Evolutionary conservation across 129 eudicot genomes (phyloP), one percentile per base, ranked within the genome.

Genomic region (Kitagawia praeruptora): DNA sequence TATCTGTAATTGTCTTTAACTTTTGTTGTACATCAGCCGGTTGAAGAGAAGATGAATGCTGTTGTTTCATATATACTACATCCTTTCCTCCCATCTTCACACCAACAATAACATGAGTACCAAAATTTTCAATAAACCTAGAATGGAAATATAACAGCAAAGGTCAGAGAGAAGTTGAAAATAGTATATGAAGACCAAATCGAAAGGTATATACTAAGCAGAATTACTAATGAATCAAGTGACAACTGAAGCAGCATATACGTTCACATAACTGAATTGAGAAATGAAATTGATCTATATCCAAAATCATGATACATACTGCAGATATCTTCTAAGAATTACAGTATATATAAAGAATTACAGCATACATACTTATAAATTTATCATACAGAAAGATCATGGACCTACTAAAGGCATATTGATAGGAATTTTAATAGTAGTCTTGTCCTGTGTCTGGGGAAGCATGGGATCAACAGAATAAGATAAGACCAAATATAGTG

Each of bases 61-160:
- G 94, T 86, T 95, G 99, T 80, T 95, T 95, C 88, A 87, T 77
- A 78, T 86, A 95, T 71, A 95, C 86, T 70, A 95, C 99, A 85
- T 95, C 99, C 81, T 95, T 95, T 67, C 99, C 99, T 34, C 99
- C 99, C 99, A 95, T 95, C 91, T 92, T 92, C 38, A 92, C 84
- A 82, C 99, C 99, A 77, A 92, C 97, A 79, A 95, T 87, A 78
- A 94, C 78, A 84, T 92, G 99, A 61, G 99, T 95, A 56, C 99
- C 99, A 92, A 87, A 95, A 28, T 85, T 92, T 80, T 90, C 92
- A 84, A 95, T 92, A 79, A 95, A 95, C 89, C 99, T 95, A 83
- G 21, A 63, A 78, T 66, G 16, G 78, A 66, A 70, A 61, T 67
- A 61, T 47, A 53, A 79, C 48, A 67, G 80, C 18, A 40, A 80